Evolutionary conservation across 2,329 filamentous ascomycete species (phyloP).

Genomic region (Fusarium sp.): DNA sequence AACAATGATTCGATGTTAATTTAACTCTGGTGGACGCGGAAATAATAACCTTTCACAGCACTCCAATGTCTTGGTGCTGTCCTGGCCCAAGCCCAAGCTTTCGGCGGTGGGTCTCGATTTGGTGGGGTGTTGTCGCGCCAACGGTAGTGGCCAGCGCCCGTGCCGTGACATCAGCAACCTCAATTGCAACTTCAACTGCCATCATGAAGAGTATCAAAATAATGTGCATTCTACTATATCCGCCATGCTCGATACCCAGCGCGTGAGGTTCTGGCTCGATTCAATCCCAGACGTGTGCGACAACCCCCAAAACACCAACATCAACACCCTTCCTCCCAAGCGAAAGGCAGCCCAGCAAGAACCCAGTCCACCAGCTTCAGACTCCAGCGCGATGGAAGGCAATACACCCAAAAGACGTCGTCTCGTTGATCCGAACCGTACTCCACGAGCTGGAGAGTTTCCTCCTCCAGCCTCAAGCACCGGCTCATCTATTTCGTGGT

Average conservation of each 20-base stretch:
- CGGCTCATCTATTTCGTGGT: slow-evolving; percentile 15
- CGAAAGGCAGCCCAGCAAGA: slow-evolving; percentile 21
- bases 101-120: background rate
- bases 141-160: background rate
- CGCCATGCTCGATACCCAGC: slow-evolving; percentile 10
- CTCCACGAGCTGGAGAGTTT: slow-evolving; percentile 1
- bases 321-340: background rate
- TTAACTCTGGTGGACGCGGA: too few species aligned
- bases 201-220: background rate
- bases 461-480: slow-evolving; percentile 1
- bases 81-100: too few species aligned
- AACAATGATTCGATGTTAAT: too few species aligned
- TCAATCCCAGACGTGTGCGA: slow-evolving; percentile 16
- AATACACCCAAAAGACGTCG: slow-evolving; percentile 3
- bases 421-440: slow-evolving; percentile 7
- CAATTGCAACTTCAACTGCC: background rate
- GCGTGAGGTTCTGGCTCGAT: slow-evolving; percentile 9
- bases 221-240: background rate
- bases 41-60: too few species aligned
- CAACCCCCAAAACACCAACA: background rate
- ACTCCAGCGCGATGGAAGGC: background rate
- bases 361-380: slow-evolving; percentile 1
- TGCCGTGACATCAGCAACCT: slow-evolving; percentile 15
- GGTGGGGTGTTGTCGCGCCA: slow-evolving; percentile 19
- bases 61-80: too few species aligned